These are phyloP conservation scores for Carex scoparia DNA, from an alignment of 176 grass and related monocot genomes.

Conservation along the genomic window DNA sequence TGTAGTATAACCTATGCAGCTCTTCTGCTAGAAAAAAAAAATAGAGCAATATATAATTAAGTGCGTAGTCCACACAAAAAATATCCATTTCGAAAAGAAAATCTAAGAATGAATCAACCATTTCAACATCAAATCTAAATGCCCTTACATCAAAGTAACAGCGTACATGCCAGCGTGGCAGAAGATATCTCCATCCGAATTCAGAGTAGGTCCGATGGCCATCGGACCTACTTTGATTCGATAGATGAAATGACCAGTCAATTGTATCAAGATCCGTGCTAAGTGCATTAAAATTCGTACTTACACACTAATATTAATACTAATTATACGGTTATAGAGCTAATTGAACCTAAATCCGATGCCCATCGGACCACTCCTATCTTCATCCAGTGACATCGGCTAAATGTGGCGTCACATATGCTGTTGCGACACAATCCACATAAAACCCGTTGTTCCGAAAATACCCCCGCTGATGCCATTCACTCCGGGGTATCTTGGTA, in stretches of 20 bases:
- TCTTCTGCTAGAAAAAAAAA: not conserved
- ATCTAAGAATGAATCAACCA: not conserved
- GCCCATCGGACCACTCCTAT: too few species aligned
- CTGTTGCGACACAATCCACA: not conserved
- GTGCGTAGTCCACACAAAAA: not conserved
- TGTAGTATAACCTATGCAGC: not conserved
- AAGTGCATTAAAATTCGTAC: too few species aligned
- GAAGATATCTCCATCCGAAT: not conserved
- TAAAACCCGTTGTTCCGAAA: not conserved
- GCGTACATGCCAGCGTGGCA: slow-evolving; percentile 7
- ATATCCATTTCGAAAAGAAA: not conserved
- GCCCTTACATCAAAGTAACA: slow-evolving; percentile 8
- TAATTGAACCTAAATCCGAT: too few species aligned
- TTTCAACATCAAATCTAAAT: slow-evolving; percentile 18
- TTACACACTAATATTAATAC: too few species aligned
- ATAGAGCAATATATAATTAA: not conserved
- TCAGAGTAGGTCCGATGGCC: too few species aligned
- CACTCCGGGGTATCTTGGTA: slow-evolving; percentile 4
- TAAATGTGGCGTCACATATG: slow-evolving; percentile 7
- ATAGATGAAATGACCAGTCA: too few species aligned
- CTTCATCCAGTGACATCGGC: not conserved
- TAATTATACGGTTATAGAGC: too few species aligned
- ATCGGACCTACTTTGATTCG: too few species aligned
- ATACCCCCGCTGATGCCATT: slow-evolving; percentile 9
- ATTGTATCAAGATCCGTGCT: too few species aligned